A percentile compares a stretch with the other conserved stretches of the same genome.
Conservation (phyloP, 2,329 filamentous ascomycete genomes). For the Neurospora sp. region DNA sequence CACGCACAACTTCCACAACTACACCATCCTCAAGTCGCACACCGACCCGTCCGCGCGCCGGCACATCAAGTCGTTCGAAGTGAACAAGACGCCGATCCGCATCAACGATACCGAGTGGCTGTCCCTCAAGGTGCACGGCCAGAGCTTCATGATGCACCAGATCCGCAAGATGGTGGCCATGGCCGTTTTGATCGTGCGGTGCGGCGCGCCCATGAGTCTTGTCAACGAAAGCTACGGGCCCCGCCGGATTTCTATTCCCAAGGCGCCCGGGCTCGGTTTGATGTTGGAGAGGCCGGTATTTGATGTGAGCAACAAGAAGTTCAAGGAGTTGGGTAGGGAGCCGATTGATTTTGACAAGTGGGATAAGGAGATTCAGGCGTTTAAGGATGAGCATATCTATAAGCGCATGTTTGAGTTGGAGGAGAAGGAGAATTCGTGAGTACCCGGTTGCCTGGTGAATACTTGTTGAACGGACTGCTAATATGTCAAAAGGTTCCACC, state of each 20-base stretch:
- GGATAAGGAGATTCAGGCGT: constrained; percentile 69
- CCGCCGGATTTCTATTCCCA: constrained; percentile 77
- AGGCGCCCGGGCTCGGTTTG: constrained; percentile 81
- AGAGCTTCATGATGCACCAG: constrained; percentile 99
- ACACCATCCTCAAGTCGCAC: constrained; percentile 80
- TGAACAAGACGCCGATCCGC: constrained; percentile 65
- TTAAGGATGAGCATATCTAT: constrained; percentile 91
- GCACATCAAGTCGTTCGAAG: constrained; percentile 81
- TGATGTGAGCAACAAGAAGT: constrained; percentile 73
- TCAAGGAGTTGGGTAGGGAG: constrained; percentile 53
- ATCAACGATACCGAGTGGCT: constrained; percentile 94
- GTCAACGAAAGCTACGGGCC: constrained; percentile 66
- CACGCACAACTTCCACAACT: constrained; percentile 93
- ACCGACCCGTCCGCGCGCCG: constrained; percentile 59
- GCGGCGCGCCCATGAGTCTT: constrained; percentile 62
- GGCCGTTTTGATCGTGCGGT: constrained; percentile 74
- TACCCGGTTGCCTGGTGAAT: no score
- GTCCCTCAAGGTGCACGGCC: constrained; percentile 89
- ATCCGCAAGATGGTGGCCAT: constrained; percentile 99
- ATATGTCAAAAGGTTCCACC: constrained; percentile 49
- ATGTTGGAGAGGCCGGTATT: constrained; percentile 89
- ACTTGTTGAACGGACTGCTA: no score
- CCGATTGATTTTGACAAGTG: constrained; percentile 71
- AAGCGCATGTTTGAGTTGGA: constrained; percentile 84
- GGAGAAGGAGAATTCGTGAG: constrained; percentile 73